Conservation (phyloP, 2,329 filamentous ascomycete species). For the Arthrobotrys sinensis region DNA sequence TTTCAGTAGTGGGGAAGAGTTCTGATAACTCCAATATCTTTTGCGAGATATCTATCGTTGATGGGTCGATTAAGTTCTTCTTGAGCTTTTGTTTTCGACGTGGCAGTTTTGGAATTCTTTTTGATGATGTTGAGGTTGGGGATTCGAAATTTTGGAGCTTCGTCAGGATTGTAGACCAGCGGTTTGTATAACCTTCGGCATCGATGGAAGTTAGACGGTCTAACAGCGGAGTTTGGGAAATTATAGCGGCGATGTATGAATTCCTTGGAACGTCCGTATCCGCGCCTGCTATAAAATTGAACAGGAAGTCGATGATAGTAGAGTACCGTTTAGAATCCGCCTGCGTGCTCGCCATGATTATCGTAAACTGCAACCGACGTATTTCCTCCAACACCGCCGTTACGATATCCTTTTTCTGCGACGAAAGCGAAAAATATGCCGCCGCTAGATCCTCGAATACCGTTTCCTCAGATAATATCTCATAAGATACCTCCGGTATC, state of each 20-base stretch:
- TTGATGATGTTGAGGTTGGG: not conserved
- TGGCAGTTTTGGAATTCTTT: constrained; percentile 31
- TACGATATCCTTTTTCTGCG: not conserved
- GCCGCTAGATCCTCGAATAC: constrained; percentile 32
- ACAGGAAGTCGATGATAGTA: constrained; percentile 41
- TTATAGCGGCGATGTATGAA: constrained; percentile 29
- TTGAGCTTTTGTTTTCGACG: constrained; percentile 18
- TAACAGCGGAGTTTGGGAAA: constrained; percentile 43
- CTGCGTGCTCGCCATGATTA: constrained; percentile 37
- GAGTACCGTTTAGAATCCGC: constrained; percentile 23
- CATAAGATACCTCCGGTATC: constrained; percentile 31
- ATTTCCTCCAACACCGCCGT: constrained; percentile 23
- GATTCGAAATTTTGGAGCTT: constrained; percentile 31
- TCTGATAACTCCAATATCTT: constrained; percentile 25
- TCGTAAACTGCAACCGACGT: constrained; percentile 37
- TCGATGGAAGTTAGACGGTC: constrained; percentile 12
- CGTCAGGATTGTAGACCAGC: constrained; percentile 43
- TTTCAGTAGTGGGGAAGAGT: constrained; percentile 32
- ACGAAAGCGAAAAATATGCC: constrained; percentile 22
- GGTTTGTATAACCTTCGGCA: constrained; percentile 34
- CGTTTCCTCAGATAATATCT: constrained; percentile 28
- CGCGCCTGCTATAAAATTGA: constrained; percentile 30
- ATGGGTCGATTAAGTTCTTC: not conserved
- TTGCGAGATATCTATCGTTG: not conserved
- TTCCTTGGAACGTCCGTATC: constrained; percentile 3